Percentiles rank a stretch among this genome's conserved stretches.
Conservation (phyloP, 2,329 filamentous ascomycete species). For the Beauveria varroae region DNA sequence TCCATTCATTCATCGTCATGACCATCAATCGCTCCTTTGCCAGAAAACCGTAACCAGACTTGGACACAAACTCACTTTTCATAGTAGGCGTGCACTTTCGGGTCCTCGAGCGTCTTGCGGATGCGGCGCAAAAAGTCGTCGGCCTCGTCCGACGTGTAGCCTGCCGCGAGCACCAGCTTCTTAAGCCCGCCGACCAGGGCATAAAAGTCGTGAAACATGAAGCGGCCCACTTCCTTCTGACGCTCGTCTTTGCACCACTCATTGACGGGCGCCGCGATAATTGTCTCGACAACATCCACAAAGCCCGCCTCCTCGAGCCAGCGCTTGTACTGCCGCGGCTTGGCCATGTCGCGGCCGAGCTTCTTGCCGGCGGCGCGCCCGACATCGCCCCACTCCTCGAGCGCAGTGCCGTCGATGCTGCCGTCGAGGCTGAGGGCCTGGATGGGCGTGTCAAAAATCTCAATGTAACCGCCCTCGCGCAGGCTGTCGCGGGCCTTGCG, state of each 20-base stretch:
- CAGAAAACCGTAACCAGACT: neutral
- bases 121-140: conserved; percentile 8
- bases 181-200: conserved; percentile 3
- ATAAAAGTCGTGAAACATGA: conserved; percentile 9
- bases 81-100: conserved; percentile 6
- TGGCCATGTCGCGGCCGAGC: conserved; percentile 21
- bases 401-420: neutral
- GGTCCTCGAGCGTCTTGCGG: conserved; percentile 5
- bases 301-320: conserved; percentile 27
- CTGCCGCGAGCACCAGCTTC: conserved; percentile 10
- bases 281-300: conserved; percentile 21
- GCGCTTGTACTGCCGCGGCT: conserved; percentile 16
- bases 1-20: too few relatives aligned
- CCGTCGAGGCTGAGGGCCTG: conserved; percentile 16
- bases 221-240: conserved; percentile 10
- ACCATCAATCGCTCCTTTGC: too few relatives aligned
- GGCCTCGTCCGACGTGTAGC: conserved; percentile 1
- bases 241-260: conserved; percentile 21
- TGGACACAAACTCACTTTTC: conserved; percentile 1
- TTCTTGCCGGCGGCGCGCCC: conserved; percentile 9
- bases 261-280: conserved; percentile 22
- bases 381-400: conserved; percentile 17
- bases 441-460: conserved; percentile 27
- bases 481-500: conserved; percentile 34
- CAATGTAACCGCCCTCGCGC: conserved; percentile 34